These are phyloP conservation scores for Tylopilus plumbeoviolaceoides DNA, from an alignment of 768 basidiomycete species.

Conservation along the genomic window DNA sequence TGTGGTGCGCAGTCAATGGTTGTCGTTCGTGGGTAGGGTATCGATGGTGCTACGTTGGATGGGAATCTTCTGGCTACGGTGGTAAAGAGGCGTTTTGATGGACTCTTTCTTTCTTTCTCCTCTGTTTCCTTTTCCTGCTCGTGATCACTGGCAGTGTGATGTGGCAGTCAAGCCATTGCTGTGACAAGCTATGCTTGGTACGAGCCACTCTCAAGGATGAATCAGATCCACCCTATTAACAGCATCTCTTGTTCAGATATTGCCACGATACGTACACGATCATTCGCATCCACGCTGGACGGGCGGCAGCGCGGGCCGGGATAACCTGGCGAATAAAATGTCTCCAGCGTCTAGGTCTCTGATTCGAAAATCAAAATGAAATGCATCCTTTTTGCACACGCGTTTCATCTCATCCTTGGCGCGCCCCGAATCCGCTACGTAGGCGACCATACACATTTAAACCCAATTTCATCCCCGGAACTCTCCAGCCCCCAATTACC, in stretches of 20 bases:
- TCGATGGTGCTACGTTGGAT: slow-evolving; percentile 5
- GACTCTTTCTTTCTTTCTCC: background rate
- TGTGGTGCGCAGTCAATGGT: slow-evolving; percentile 6
- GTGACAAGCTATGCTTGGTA: slow-evolving; percentile 10
- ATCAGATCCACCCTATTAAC: slow-evolving; percentile 5
- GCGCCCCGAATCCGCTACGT: background rate
- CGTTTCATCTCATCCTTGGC: too few relatives aligned
- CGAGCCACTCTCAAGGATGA: slow-evolving; percentile 1
- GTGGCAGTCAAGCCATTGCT: background rate
- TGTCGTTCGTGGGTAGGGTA: slow-evolving; percentile 8
- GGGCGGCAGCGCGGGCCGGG: slow-evolving; percentile 1
- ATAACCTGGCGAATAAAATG: slow-evolving; percentile 11
- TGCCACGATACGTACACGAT: background rate
- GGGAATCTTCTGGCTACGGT: slow-evolving; percentile 6
- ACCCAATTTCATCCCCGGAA: background rate
- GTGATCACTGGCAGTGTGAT: background rate
- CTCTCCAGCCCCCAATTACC: background rate
- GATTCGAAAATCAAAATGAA: slow-evolving; percentile 1
- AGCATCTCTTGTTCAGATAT: background rate
- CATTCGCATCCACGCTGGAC: background rate
- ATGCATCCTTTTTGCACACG: background rate
- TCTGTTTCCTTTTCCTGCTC: background rate
- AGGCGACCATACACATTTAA: background rate
- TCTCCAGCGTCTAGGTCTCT: background rate
- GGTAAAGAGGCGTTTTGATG: slow-evolving; percentile 6